A percentile compares a stretch with the other conserved stretches of the same genome.
phyloP scores from a whole-genome alignment of 352 stramenopile species.

The Pythium guiyangense region DNA sequence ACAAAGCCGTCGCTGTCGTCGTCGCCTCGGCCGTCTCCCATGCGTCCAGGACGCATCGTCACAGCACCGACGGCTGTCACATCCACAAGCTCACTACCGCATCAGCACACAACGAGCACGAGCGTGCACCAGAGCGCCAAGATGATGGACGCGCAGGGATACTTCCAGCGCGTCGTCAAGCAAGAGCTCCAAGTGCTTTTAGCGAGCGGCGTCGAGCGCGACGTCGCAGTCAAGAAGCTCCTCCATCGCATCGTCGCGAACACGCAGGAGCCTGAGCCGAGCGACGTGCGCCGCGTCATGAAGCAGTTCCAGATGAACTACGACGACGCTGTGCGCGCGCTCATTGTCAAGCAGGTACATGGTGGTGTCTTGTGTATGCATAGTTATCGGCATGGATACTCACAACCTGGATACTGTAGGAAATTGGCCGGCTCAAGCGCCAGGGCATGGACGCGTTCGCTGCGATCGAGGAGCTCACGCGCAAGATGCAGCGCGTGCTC shows the following conservation, averaged over 20 bases:
- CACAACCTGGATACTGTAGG: conserved; percentile 16
- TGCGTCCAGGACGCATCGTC: too few relatives aligned
- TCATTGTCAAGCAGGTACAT: conserved; percentile 79
- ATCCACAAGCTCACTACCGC: background rate
- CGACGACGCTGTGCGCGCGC: conserved; percentile 74
- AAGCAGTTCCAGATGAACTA: conserved; percentile 85
- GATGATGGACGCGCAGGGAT: conserved; percentile 65
- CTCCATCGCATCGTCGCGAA: conserved; percentile 71
- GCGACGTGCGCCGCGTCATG: conserved; percentile 74
- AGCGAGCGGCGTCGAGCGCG: conserved; percentile 39
- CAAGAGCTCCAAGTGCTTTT: conserved; percentile 73
- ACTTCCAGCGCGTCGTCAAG: conserved; percentile 78
- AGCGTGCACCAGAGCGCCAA: conserved; percentile 30
- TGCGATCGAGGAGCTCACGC: conserved; percentile 79
- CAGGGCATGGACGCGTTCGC: conserved; percentile 78
- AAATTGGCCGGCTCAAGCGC: conserved; percentile 70
- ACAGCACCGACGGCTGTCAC: background rate
- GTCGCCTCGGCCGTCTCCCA: background rate
- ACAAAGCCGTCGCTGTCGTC: background rate
- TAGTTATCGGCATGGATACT: background rate
- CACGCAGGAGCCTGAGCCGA: conserved; percentile 49
- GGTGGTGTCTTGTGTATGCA: background rate
- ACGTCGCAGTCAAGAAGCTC: conserved; percentile 70
- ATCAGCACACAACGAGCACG: background rate
- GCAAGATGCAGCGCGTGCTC: conserved; percentile 65